phyloP scores from a whole-genome alignment of 371 early-diverging fungal species.

The Mucor piriformis region DNA sequence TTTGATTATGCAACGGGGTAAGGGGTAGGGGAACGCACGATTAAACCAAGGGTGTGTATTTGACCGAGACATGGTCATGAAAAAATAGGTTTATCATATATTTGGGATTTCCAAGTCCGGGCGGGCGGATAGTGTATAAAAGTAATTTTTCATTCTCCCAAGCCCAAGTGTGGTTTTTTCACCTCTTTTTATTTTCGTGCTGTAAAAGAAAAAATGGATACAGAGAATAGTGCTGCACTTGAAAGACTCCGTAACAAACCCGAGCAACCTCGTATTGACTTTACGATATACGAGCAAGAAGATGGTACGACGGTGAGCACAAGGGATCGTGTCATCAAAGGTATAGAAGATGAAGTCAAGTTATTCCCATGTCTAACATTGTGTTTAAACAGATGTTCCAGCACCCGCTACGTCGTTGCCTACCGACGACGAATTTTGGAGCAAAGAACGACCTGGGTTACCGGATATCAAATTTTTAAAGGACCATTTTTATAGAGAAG shows the following conservation, averaged over 20 bases:
- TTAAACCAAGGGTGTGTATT: too few relatives aligned
- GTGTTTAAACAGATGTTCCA: conserved; percentile 42
- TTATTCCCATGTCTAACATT: too few relatives aligned
- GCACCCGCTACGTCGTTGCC: conserved; percentile 59
- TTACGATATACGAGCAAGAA: conserved; percentile 76
- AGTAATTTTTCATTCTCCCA: too few relatives aligned
- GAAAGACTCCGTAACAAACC: conserved; percentile 32
- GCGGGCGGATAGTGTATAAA: too few relatives aligned
- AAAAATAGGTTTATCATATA: too few relatives aligned
- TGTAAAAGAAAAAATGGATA: too few relatives aligned
- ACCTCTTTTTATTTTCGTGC: too few relatives aligned
- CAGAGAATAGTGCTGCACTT: conserved; percentile 27
- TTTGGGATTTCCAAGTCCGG: too few relatives aligned
- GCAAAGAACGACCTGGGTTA: conserved; percentile 71
- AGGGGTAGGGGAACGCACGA: too few relatives aligned
- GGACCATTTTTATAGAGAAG: conserved; percentile 90
- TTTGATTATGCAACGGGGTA: too few relatives aligned
- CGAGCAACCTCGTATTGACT: conserved; percentile 59
- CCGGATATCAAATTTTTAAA: conserved; percentile 86
- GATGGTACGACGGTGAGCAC: conserved; percentile 81
- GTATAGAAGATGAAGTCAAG: conserved; percentile 17
- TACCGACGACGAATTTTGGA: conserved; percentile 59
- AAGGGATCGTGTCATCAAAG: conserved; percentile 76
- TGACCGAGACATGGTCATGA: too few relatives aligned
- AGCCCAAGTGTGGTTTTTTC: too few relatives aligned